Evolutionary conservation across 2,329 filamentous ascomycete genomes (phyloP).

Genomic region (Ramularia endophylla): DNA sequence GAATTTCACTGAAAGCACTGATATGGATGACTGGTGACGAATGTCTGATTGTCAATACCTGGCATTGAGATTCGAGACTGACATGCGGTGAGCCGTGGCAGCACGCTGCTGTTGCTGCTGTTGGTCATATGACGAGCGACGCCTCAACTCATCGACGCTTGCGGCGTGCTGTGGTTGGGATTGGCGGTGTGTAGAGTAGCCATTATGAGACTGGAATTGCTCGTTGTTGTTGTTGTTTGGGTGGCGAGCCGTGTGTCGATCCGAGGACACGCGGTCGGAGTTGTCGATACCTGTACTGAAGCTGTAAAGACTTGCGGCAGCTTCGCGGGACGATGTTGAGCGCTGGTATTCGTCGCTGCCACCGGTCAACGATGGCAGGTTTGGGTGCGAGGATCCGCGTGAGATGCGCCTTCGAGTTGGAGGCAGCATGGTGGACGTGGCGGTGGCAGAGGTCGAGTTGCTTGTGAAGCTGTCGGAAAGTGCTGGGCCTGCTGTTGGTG

Average conservation of each 20-base stretch:
- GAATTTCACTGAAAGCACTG: too few relatives aligned
- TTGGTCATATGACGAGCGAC: constrained; percentile 22
- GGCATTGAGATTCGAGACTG: constrained; percentile 23
- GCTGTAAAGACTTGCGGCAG: constrained; percentile 24
- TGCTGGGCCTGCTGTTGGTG: constrained; percentile 16
- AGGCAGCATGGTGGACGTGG: constrained; percentile 18
- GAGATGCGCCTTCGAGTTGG: constrained; percentile 15
- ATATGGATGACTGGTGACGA: too few relatives aligned
- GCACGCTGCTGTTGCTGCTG: constrained; percentile 18
- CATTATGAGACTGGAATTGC: constrained; percentile 9
- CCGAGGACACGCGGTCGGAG: constrained; percentile 8
- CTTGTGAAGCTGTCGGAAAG: constrained; percentile 18
- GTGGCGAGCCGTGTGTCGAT: constrained; percentile 9
- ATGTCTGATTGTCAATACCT: constrained; percentile 14
- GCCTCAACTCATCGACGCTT: constrained; percentile 21
- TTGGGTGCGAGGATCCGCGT: constrained; percentile 4
- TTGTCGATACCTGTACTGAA: constrained; percentile 23
- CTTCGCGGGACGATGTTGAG: constrained; percentile 6
- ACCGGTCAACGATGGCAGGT: constrained; percentile 7
- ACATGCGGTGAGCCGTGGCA: constrained; percentile 22
- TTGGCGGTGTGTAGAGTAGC: constrained; percentile 14
- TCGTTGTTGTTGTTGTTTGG: constrained; percentile 7
- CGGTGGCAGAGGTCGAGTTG: constrained; percentile 3
- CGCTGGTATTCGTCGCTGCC: constrained; percentile 11
- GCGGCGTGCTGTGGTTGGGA: constrained; percentile 23